Conservation (phyloP, 2,329 filamentous ascomycete genomes). For the Penicillium fuscoglaucum region DNA sequence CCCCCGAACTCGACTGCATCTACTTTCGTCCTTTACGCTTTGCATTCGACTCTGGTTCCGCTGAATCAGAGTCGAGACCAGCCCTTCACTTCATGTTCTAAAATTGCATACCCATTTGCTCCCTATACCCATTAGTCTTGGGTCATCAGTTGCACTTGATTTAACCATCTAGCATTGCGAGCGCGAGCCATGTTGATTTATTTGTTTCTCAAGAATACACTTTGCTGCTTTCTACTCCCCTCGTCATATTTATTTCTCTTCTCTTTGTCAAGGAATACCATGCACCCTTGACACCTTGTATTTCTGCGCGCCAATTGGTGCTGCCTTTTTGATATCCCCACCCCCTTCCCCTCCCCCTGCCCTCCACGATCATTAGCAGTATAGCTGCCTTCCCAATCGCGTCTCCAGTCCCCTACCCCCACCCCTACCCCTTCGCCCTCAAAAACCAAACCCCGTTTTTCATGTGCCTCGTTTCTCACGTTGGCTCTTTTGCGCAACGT, state of each 20-base stretch:
- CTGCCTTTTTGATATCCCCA: constrained; percentile 25
- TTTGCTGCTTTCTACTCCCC: constrained; percentile 12
- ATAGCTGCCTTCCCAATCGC: constrained; percentile 15
- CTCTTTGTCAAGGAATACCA: constrained; percentile 21
- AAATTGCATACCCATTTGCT: constrained; percentile 41
- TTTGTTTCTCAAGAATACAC: constrained; percentile 24
- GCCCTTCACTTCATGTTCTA: constrained; percentile 26
- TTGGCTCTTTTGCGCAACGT: neutral
- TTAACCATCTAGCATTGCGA: constrained; percentile 49
- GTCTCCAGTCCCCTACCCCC: neutral
- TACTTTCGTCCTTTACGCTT: constrained; percentile 20
- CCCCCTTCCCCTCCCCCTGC: neutral
- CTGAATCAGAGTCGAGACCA: constrained; percentile 24
- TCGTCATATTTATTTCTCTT: constrained; percentile 17
- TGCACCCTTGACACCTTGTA: constrained; percentile 8
- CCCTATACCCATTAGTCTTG: constrained; percentile 31
- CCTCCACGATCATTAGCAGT: constrained; percentile 26
- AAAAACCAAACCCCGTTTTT: constrained; percentile 19
- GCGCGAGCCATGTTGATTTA: constrained; percentile 43
- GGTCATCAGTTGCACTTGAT: constrained; percentile 38
- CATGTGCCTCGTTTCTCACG: constrained; percentile 23
- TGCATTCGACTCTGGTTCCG: constrained; percentile 23
- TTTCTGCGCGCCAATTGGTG: constrained; percentile 26
- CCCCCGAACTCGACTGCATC: constrained; percentile 10
- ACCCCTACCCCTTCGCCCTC: neutral